A percentile compares a stretch with the other conserved stretches of the same genome.
Conservation (phyloP, 1,284 basidiomycete genomes). For the Boletellus deceptivus region DNA sequence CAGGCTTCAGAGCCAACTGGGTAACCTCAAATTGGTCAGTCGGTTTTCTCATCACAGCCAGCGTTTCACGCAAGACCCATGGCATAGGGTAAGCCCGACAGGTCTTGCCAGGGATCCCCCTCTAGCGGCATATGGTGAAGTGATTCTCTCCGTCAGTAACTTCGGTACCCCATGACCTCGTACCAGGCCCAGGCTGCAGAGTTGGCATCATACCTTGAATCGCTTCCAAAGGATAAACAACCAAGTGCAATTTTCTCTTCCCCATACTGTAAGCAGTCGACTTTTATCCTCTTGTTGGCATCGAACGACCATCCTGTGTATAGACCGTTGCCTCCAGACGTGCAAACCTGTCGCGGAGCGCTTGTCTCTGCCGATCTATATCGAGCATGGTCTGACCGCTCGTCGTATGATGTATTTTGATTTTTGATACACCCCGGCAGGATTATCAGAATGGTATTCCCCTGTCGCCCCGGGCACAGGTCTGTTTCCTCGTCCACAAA, state of each 20-base stretch:
- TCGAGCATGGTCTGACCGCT: conserved; percentile 63
- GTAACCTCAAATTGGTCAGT: conserved; percentile 60
- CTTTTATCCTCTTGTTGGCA: background rate
- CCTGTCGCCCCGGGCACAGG: conserved; percentile 66
- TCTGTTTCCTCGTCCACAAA: conserved; percentile 67
- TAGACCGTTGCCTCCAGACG: conserved; percentile 85
- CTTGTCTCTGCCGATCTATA: conserved; percentile 65
- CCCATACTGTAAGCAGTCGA: conserved; percentile 60
- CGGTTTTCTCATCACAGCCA: background rate
- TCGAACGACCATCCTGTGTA: background rate
- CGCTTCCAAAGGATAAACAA: conserved; percentile 62
- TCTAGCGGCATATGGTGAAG: conserved; percentile 74
- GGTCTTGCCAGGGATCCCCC: conserved; percentile 76
- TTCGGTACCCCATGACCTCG: background rate
- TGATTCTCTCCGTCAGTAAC: conserved; percentile 20
- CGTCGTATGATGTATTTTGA: background rate
- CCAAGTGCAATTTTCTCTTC: conserved; percentile 81
- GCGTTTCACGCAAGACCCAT: conserved; percentile 4
- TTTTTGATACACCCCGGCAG: conserved; percentile 37
- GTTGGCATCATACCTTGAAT: conserved; percentile 61
- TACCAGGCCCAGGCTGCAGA: conserved; percentile 71
- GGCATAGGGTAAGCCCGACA: conserved; percentile 60
- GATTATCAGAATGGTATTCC: conserved; percentile 83
- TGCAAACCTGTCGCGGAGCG: conserved; percentile 60
- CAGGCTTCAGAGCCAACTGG: conserved; percentile 78